Evolutionary conservation across 345 rosid species (phyloP), one percentile per base, ranked within the genome.

Genomic region (Populus davidiana): DNA sequence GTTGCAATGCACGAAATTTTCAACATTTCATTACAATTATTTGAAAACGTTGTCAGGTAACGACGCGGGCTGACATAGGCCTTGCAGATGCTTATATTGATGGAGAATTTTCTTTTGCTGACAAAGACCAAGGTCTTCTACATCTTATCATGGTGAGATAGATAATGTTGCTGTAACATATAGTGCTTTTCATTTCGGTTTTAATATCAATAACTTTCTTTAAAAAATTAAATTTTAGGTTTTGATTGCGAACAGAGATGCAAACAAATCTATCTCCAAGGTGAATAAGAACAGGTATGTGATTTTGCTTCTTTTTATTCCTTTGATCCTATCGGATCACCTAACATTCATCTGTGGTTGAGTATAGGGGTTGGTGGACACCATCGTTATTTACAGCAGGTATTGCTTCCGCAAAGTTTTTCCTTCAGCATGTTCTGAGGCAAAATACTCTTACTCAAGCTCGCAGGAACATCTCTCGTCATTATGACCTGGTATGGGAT

Each of bases 281-380:
- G 73, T 81, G 72, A 80, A 69, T 13, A 88, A 86, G 84, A 91
- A 87, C 83, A 90, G 98, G 97, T 90, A 79, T 50, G n/a, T 50
- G 9, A 50, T 50, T 5, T 50, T 17, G 2, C 21, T 18, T 1
- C 8, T 52, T 52, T 18, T 52, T 6, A 17, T 52, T 52, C 44
- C 11, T 41, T 41, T 41, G 44, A 41, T 41, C 44, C 44, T 41
- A 9, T 9, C 11, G 2, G 44, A 41, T 41, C 3, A 2, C 9
- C 44, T 41, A 41, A 41, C 4, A 41, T 41, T 31, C 44, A 41
- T 41, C 12, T 41, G 2, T 39, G 44, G 12, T 41, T 41, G 12
- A 41, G 44, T 41, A 8, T 33, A 94, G 99, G 87, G 99, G 99
- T 43, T 93, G 99, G 99, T 95, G 99, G 99, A 93, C 96, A 16